Percentiles rank a stretch among this genome's conserved stretches.
Conservation (phyloP, 176 grass and related monocot genomes). For the Secale cereale region DNA sequence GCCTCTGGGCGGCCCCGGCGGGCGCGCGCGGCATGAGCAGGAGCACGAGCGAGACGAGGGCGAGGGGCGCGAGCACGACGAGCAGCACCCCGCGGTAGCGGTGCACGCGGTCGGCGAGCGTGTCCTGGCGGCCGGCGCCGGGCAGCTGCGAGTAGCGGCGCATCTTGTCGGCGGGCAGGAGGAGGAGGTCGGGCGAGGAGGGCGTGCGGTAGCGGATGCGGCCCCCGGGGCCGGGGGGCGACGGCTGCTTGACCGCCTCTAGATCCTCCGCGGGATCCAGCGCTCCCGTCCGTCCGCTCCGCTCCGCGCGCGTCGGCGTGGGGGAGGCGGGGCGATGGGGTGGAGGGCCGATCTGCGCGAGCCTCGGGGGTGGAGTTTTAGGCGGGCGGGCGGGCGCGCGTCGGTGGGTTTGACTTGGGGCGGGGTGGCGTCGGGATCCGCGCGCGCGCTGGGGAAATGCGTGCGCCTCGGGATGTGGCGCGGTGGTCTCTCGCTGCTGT, state of each 20-base stretch:
- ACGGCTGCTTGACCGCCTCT: conserved; percentile 53
- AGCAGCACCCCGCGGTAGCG: conserved; percentile 73
- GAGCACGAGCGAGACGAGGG: conserved; percentile 71
- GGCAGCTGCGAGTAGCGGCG: conserved; percentile 49
- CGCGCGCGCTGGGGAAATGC: background rate
- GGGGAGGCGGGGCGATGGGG: background rate
- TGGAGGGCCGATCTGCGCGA: background rate
- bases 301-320: background rate
- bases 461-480: conserved; percentile 13
- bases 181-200: conserved; percentile 56
- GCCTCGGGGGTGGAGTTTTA: background rate
- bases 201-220: conserved; percentile 77
- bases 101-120: conserved; percentile 62
- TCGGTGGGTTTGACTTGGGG: conserved; percentile 25
- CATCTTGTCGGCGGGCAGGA: conserved; percentile 48
- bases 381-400: background rate
- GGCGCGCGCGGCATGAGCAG: conserved; percentile 65
- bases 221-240: conserved; percentile 37
- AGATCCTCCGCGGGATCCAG: conserved; percentile 58
- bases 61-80: conserved; percentile 63
- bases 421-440: conserved; percentile 10
- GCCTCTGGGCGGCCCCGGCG: background rate
- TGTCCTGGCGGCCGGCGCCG: conserved; percentile 21
- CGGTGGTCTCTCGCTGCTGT: background rate
- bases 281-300: background rate